Percentiles rank a stretch among this genome's conserved stretches.
Evolutionary conservation across 73 alveolate species (phyloP).

Genomic region (Blepharisma japonicum): DNA sequence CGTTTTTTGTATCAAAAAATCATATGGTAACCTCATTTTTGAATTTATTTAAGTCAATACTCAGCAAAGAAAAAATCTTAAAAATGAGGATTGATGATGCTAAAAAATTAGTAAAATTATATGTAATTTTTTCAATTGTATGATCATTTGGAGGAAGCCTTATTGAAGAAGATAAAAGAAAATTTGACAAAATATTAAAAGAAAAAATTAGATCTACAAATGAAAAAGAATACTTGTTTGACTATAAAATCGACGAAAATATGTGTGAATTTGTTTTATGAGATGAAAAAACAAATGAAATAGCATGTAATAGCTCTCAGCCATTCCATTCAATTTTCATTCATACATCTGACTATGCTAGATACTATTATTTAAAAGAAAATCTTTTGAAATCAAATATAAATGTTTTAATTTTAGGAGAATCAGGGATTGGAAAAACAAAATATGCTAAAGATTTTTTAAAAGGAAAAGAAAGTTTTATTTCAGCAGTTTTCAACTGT

Average conservation of each 20-base stretch:
- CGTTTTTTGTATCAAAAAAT: slow-evolving; percentile 46
- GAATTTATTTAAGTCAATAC: slow-evolving; percentile 10
- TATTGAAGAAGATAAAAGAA: background rate
- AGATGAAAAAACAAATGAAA: slow-evolving; percentile 43
- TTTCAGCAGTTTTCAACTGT: slow-evolving; percentile 77
- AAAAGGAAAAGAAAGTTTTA: slow-evolving; percentile 56
- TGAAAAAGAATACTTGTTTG: background rate
- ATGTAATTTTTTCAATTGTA: background rate
- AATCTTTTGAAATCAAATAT: slow-evolving; percentile 35
- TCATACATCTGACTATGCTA: slow-evolving; percentile 96
- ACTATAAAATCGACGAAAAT: background rate
- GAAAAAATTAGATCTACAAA: background rate
- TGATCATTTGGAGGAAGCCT: background rate
- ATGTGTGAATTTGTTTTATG: slow-evolving; percentile 20
- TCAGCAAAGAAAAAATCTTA: slow-evolving; percentile 19
- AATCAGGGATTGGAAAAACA: slow-evolving; percentile 95
- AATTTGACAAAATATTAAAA: background rate
- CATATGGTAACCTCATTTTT: background rate
- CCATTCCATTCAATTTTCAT: slow-evolving; percentile 72
- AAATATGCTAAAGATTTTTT: slow-evolving; percentile 41
- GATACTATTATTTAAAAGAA: slow-evolving; percentile 60
- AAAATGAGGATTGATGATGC: background rate
- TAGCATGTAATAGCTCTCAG: slow-evolving; percentile 63
- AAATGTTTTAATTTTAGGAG: slow-evolving; percentile 85
- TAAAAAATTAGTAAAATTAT: background rate